These are phyloP conservation scores for Tricholoma bakamatsutake DNA, from an alignment of 768 basidiomycete genomes.

Conservation along the genomic window DNA sequence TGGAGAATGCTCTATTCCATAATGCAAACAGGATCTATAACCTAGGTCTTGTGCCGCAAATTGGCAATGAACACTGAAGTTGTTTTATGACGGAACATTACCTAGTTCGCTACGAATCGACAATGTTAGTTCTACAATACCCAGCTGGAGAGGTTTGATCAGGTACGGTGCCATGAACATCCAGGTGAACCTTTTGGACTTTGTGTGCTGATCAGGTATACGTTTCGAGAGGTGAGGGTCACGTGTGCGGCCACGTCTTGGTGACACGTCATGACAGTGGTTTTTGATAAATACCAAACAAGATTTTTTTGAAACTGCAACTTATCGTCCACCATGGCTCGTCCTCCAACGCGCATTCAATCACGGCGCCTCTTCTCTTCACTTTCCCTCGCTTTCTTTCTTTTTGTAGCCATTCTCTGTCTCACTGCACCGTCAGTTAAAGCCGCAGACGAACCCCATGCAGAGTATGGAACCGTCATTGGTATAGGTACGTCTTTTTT, in stretches of 20 bases:
- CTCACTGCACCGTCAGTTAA: constrained; percentile 57
- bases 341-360: constrained; percentile 53
- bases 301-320: constrained; percentile 16
- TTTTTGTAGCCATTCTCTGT: constrained; percentile 66
- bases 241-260: constrained; percentile 35
- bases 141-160: too few relatives aligned
- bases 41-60: constrained; percentile 40
- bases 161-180: too few relatives aligned
- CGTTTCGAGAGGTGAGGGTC: constrained; percentile 9
- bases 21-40: constrained; percentile 63
- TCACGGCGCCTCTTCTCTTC: constrained; percentile 52
- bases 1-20: constrained; percentile 55
- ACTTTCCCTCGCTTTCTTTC: constrained; percentile 53
- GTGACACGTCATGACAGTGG: constrained; percentile 32
- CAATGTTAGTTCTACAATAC: too few relatives aligned
- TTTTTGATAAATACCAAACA: constrained; percentile 24
- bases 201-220: too few relatives aligned
- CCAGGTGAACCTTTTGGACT: too few relatives aligned
- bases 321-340: constrained; percentile 29
- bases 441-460: constrained; percentile 65
- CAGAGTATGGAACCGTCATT: constrained; percentile 89
- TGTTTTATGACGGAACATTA: too few relatives aligned
- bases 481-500: constrained; percentile 69
- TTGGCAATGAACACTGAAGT: too few relatives aligned
- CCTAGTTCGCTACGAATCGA: too few relatives aligned